Evolutionary conservation across 2,329 filamentous ascomycete genomes (phyloP).

Genomic region (Aspergillus proliferans): DNA sequence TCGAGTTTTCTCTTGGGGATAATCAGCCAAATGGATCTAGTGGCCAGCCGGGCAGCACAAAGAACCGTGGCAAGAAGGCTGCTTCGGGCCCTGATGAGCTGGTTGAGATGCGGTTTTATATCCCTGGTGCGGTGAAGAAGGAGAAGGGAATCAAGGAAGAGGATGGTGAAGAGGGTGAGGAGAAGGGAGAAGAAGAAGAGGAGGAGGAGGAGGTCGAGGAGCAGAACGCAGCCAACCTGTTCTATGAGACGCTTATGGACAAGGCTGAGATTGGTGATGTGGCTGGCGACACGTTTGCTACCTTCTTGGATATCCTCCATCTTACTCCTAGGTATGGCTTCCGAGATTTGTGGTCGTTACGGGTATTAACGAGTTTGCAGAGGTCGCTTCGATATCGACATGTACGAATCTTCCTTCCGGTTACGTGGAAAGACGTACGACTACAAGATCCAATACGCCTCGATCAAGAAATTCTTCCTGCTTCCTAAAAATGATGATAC

Average conservation of each 20-base stretch:
- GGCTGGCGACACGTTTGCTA: slow-evolving; percentile 96
- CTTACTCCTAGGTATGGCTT: slow-evolving; percentile 74
- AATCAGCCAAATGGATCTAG: slow-evolving; percentile 69
- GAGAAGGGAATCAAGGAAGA: slow-evolving; percentile 59
- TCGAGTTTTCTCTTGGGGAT: slow-evolving; percentile 78
- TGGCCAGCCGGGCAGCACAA: slow-evolving; percentile 62
- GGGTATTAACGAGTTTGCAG: slow-evolving; percentile 43
- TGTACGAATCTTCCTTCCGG: slow-evolving; percentile 97
- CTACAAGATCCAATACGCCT: slow-evolving; percentile 98
- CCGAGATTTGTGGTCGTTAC: slow-evolving; percentile 4
- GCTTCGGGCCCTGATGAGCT: slow-evolving; percentile 85
- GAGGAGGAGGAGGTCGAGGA: slow-evolving; percentile 70
- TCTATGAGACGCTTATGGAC: slow-evolving; percentile 96
- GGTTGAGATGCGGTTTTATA: slow-evolving; percentile 98
- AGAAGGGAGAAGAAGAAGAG: slow-evolving; percentile 55
- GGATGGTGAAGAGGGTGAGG: slow-evolving; percentile 61
- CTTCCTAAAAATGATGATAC: slow-evolving; percentile 97
- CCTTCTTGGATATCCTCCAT: slow-evolving; percentile 93
- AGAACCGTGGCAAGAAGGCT: slow-evolving; percentile 77
- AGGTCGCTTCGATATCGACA: slow-evolving; percentile 99
- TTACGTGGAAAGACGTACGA: slow-evolving; percentile 98
- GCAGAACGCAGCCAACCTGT: slow-evolving; percentile 92
- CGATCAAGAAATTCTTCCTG: slow-evolving; percentile 98
- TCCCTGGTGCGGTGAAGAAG: slow-evolving; percentile 74
- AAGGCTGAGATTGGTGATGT: slow-evolving; percentile 99